Evolutionary conservation across 176 grass and related monocot species (phyloP).

Genomic region (Carex scoparia): DNA sequence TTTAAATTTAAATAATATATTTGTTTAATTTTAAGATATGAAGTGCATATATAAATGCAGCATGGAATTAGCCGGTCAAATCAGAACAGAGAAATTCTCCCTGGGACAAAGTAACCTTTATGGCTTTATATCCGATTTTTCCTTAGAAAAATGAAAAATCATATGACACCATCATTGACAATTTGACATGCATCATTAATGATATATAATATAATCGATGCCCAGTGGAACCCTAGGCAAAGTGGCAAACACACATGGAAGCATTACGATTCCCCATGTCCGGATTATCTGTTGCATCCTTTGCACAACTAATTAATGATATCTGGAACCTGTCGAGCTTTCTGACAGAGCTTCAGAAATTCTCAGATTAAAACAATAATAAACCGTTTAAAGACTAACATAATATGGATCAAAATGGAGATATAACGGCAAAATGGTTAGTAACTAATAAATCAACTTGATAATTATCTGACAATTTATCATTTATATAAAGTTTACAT

Average conservation of each 20-base stretch:
- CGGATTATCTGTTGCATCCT: neutral
- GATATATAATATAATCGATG: neutral
- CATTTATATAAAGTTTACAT: too few relatives aligned
- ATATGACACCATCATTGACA: neutral
- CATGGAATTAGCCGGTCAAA: too few relatives aligned
- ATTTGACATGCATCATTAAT: slow-evolving; percentile 13
- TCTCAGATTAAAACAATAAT: neutral
- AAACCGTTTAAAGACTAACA: neutral
- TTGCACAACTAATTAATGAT: neutral
- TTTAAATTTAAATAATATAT: neutral
- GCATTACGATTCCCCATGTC: neutral
- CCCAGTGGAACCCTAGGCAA: slow-evolving; percentile 20
- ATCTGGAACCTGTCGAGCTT: neutral
- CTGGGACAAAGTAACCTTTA: neutral
- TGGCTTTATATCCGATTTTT: neutral
- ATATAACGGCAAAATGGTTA: neutral
- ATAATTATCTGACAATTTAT: too few relatives aligned
- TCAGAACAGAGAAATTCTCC: neutral
- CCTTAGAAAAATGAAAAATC: neutral
- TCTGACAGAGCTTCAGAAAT: neutral
- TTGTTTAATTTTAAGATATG: neutral
- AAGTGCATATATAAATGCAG: too few relatives aligned
- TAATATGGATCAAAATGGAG: neutral
- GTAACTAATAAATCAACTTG: neutral
- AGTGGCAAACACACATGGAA: neutral